Evolutionary conservation across 2,329 filamentous ascomycete species (phyloP).

Genomic region (Trichoderma sp.): DNA sequence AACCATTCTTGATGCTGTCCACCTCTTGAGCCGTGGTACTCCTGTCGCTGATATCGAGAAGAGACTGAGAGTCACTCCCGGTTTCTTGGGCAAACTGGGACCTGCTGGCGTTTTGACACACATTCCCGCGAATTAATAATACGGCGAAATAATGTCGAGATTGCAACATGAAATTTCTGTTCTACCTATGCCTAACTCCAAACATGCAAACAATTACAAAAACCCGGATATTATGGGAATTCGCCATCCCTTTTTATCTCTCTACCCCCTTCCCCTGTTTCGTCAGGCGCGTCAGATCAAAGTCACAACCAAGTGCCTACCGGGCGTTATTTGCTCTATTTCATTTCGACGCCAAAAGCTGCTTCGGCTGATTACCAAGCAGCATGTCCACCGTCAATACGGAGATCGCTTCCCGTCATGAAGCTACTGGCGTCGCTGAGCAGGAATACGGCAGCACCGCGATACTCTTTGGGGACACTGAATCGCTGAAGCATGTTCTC

Average conservation of each 20-base stretch:
- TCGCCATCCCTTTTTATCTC: background rate
- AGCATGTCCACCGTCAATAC: constrained; percentile 72
- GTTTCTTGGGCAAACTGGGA: constrained; percentile 52
- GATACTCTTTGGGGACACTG: constrained; percentile 70
- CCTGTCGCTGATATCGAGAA: constrained; percentile 50
- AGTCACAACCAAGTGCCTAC: background rate
- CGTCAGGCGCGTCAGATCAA: background rate
- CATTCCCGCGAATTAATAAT: constrained; percentile 37
- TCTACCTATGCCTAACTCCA: constrained; percentile 24
- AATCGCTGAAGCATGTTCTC: constrained; percentile 83
- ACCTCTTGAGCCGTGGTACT: constrained; percentile 48
- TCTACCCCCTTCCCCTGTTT: background rate
- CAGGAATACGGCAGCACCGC: constrained; percentile 73
- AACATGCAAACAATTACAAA: constrained; percentile 1
- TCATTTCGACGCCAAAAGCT: background rate
- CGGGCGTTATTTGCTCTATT: background rate
- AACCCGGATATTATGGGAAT: background rate
- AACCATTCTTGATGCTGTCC: constrained; percentile 52
- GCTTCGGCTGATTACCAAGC: constrained; percentile 52
- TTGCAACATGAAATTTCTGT: background rate
- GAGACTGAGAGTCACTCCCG: constrained; percentile 49
- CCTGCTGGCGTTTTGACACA: constrained; percentile 46
- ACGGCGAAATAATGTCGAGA: background rate
- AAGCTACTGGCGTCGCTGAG: constrained; percentile 71
- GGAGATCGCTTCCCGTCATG: constrained; percentile 74